Evolutionary conservation across 164 flowering plant species (phyloP).

Genomic region (Magnolia kwangsiensis): DNA sequence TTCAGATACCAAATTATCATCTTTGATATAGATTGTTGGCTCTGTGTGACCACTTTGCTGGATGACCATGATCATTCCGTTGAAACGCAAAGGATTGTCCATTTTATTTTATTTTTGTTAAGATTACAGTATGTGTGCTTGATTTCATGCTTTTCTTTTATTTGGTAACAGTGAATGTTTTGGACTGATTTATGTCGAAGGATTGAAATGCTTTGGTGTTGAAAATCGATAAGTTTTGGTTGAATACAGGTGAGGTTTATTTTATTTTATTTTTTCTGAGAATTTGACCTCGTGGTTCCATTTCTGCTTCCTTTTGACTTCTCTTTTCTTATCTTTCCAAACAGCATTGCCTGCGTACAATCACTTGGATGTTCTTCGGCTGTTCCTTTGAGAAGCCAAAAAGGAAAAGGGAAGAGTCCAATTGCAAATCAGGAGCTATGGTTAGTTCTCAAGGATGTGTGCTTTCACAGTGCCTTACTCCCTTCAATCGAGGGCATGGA

Average conservation of each 20-base stretch:
- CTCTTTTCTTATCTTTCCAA: neutral
- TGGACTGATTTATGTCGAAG: neutral
- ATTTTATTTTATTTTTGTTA: no score
- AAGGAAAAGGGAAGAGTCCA: conserved; percentile 7
- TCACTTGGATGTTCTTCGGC: conserved; percentile 18
- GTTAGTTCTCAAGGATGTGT: conserved; percentile 17
- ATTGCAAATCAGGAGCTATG: conserved; percentile 13
- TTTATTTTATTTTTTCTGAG: no score
- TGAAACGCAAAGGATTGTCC: no score
- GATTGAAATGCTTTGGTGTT: neutral
- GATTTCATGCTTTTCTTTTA: conserved; percentile 3
- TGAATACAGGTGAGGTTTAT: neutral
- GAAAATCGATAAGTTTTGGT: neutral
- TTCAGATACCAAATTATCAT: no score
- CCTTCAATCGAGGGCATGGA: conserved; percentile 5
- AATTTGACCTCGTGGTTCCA: neutral
- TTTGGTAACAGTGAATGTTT: conserved; percentile 1
- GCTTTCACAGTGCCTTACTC: neutral
- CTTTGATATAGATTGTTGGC: neutral
- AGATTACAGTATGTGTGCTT: neutral
- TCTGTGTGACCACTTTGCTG: neutral
- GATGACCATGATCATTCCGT: neutral
- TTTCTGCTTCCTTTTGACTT: neutral
- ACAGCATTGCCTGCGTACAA: neutral
- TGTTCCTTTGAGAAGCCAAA: conserved; percentile 16